Evolutionary conservation across 805 yeast species (phyloP), one percentile per base, ranked within the genome.

Genomic region (Ogataea nakhonphanomensis): DNA sequence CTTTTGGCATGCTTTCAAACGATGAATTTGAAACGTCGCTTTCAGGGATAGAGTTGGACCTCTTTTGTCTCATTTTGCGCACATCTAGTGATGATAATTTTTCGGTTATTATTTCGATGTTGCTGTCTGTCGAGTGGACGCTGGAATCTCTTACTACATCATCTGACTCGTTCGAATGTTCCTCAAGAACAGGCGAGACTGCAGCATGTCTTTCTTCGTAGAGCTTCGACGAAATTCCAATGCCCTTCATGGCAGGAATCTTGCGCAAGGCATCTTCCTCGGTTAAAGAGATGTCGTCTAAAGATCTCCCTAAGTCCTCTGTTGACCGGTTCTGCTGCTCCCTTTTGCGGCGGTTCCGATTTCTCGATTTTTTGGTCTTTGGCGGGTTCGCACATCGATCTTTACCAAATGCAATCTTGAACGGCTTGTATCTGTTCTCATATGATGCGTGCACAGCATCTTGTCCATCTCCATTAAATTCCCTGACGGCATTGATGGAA

Each of bases 351-450:
- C 57, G 68, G 48, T 61, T 62, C 48, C 55, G 66, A 62, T 67
- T 78, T 57, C 61, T 71, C 59, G 57, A 63, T 49, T 55, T 65
- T 55, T 52, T 71, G 40, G 57, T 53, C 64, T 75, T 83, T 44
- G 79, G 82, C 24, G 75, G 86, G 54, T 83, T 83, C 3, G 84
- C 95, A 65, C 95, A 84, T 55, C 95, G 70, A 61, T 84, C 95
- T 26, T 59, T 59, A 33, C 88, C 95, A 61, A 73, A 84, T 35
- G 77, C 74, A 32, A 84, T 77, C 44, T 78, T 77, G 50, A 78
- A 76, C 4, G 69, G 65, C 30, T 53, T 52, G 53, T 84, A 84
- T 48, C 70, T 71, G 24, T 69, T 61, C 43, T 65, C 61, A 26
- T 70, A 73, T 7, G 64, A 58, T 11, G 54, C 60, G 37, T 69